A percentile compares a stretch with the other conserved stretches of the same genome.
These are phyloP conservation scores for Alloascoidea africana DNA, from an alignment of 805 yeast species.

Conservation along the genomic window DNA sequence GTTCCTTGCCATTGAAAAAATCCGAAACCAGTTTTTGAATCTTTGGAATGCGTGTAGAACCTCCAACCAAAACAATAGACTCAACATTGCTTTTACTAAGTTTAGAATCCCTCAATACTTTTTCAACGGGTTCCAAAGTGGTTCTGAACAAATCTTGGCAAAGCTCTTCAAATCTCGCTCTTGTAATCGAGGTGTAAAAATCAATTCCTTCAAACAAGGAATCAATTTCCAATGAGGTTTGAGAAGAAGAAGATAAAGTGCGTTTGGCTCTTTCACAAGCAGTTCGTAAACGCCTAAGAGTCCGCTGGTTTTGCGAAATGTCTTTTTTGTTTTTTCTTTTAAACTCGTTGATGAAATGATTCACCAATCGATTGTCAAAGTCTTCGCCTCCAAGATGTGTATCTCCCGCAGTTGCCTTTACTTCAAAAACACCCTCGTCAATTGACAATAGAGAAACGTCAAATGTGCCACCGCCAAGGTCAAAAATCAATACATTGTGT, in stretches of 20 bases:
- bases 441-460: slow-evolving; percentile 89
- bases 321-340: slow-evolving; percentile 98
- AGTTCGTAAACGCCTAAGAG: slow-evolving; percentile 95
- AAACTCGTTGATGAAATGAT: slow-evolving; percentile 87
- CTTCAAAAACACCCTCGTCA: slow-evolving; percentile 94
- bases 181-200: slow-evolving; percentile 90
- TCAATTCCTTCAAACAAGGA: slow-evolving; percentile 90
- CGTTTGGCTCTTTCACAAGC: slow-evolving; percentile 99
- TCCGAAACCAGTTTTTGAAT: slow-evolving; percentile 91
- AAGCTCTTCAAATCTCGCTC: slow-evolving; percentile 95
- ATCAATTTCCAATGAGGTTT: slow-evolving; percentile 90
- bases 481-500: slow-evolving; percentile 84
- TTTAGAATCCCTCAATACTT: slow-evolving; percentile 82
- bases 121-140: slow-evolving; percentile 89
- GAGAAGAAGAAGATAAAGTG: slow-evolving; percentile 91
- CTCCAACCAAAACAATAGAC: slow-evolving; percentile 93
- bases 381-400: slow-evolving; percentile 98
- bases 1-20: slow-evolving; percentile 95
- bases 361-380: slow-evolving; percentile 92
- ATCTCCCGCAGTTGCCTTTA: slow-evolving; percentile 87
- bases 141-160: slow-evolving; percentile 91
- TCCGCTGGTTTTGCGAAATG: slow-evolving; percentile 85
- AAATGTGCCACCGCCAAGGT: slow-evolving; percentile 98
- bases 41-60: slow-evolving; percentile 97
- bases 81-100: slow-evolving; percentile 79